Evolutionary conservation across 148 eudicot species (phyloP), one percentile per base, ranked within the genome.

Genomic region (Euryodendron excelsum): DNA sequence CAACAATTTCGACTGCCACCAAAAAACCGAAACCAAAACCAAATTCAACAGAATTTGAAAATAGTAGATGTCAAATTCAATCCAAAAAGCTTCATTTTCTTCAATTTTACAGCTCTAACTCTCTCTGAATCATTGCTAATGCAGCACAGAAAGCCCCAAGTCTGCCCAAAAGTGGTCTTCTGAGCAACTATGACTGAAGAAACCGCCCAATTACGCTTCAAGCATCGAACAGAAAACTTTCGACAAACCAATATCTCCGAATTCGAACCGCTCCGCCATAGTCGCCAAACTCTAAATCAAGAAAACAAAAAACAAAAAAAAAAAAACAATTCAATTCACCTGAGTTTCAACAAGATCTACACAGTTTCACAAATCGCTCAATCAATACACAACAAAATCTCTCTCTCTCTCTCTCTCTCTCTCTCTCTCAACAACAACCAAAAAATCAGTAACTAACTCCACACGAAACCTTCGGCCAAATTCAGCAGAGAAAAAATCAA

Each of bases 291-390:
- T 28, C 64, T 17, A 17, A 60, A 60, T 60, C 64, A 12, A 36
- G 3, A 50, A 20, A 15, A 23, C 47, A 31, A 21, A 36, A 50
- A 72, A 7, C 48, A 60, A 6, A 6, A 30, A 28, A 48, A 70
- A 48, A 13, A 27, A 55, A 48, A 41, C 59, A 10, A 18, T 61
- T 63, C 41, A 75, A 45, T 62, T 44, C 69, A 45, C 53, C 37
- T 1, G 52, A 75, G 68, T 61, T 61, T 61, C 25, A 75, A 44
- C 36, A 39, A 58, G 67, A 58, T 74, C 78, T 61, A 68, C 72
- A 68, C 15, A 17, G 68, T n/a, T 18, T 23, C 39, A 52, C 15
- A 31, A 31, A 60, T 27, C 14, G 20, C 59, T 10, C 3, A 25
- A 25, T 41, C 23, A 72, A 25, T 0, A 60, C 37, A 39, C 25